These are phyloP conservation scores for Boletus sp. DNA, from an alignment of 768 basidiomycete genomes.

Conservation along the genomic window DNA sequence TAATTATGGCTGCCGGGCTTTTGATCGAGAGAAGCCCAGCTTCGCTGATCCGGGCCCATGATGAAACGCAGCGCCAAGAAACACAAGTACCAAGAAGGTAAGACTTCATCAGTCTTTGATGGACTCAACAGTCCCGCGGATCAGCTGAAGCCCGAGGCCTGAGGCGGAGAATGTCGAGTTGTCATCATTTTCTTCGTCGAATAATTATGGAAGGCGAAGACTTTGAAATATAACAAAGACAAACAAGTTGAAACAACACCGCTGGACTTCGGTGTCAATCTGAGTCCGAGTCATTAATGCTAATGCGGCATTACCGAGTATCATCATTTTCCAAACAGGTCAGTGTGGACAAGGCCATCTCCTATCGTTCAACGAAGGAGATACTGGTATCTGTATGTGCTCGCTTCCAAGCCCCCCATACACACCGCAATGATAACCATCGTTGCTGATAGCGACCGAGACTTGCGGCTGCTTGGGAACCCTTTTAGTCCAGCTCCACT, in stretches of 20 bases:
- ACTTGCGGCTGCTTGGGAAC: conserved; percentile 76
- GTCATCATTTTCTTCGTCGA: too few species aligned
- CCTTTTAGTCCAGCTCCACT: conserved; percentile 81
- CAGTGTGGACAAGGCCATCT: conserved; percentile 54
- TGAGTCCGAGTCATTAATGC: too few species aligned
- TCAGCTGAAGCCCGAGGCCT: too few species aligned
- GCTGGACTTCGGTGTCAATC: background rate
- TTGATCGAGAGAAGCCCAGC: background rate
- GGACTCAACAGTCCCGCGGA: too few species aligned
- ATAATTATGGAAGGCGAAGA: conserved; percentile 6
- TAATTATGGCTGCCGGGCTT: background rate
- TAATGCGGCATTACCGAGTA: background rate
- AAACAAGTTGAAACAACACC: conserved; percentile 28
- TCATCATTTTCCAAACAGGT: background rate
- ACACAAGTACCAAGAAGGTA: too few species aligned
- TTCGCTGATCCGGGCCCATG: too few species aligned
- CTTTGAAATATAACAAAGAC: conserved; percentile 23
- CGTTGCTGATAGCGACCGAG: conserved; percentile 57
- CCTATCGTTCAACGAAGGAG: conserved; percentile 78
- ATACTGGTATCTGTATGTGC: conserved; percentile 82
- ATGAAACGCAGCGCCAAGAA: too few species aligned
- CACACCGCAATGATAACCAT: conserved; percentile 4
- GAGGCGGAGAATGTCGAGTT: too few species aligned
- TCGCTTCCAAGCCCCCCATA: background rate
- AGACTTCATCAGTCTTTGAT: too few species aligned